Base-by-base conservation (phyloP, 257 asterid genomes). In the Primulina eburnea region DNA sequence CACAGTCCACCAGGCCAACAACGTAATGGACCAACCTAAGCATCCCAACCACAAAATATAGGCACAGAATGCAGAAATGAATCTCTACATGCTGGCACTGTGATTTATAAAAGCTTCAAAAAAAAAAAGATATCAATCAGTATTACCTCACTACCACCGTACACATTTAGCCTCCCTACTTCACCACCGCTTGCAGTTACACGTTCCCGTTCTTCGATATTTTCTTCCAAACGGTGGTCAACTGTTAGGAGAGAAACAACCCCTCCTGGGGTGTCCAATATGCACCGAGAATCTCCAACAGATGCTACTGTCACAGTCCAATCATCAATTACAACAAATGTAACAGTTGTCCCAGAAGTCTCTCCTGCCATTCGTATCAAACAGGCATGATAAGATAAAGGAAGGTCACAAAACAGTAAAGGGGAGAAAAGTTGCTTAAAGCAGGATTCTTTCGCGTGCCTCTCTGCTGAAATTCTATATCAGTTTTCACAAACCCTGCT, bases 1-100 rank as follows among this genome's bases (percentile, higher is more conserved):
- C 99, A 93, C 77, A 93, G 83, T 37, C 97, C 99, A 74, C 97
- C 97, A 33, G 99, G 97, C 99, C 99, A 93, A 82, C 99, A 93
- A 52, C 99, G 99, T 63, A 93, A 75, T 7, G 99, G 99, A 71
- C 99, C 99, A 81, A 93, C 96, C 99, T 93, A 77, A 40, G 82
- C 20, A 64, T 66, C 71, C 77, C 57, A 75, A 68, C 67, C 63
- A 73, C 32, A 77, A 68, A 33, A 26, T 50, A 62, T 71, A 53
- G 66, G 29, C 33, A 26, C 38, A 18, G 11, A 9, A 33, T 28
- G 5, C 20, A 53, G 2, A 62, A 37, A 65, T 30, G 12, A 64
- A 28, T 56, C 57, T 50, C 57, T 38, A 24, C 52, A 14, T 40
- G 24, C 9, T 9, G 43, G 16, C 38, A 57, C 14, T 3, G 60